Conservation (phyloP, 257 asterid species). For the Ajuga chamaepitys region DNA sequence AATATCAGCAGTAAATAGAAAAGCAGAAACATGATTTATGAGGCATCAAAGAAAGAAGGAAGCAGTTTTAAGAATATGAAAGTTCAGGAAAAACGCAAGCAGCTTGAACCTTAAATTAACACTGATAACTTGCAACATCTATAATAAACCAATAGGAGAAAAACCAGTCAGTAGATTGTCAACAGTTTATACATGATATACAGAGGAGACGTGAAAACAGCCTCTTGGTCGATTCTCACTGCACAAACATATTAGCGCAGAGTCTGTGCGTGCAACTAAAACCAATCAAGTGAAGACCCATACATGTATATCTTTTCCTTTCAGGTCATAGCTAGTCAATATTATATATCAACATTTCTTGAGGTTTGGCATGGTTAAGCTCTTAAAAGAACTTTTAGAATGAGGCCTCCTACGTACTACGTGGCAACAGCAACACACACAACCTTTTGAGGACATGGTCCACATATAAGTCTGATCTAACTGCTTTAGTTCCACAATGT, state of each 20-base stretch:
- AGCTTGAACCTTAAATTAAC: background rate
- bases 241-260: background rate
- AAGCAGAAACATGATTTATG: background rate
- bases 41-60: constrained; percentile 2
- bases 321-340: background rate
- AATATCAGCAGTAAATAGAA: background rate
- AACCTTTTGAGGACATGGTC: background rate
- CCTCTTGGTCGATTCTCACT: background rate
- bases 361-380: background rate
- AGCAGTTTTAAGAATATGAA: background rate
- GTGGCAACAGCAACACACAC: background rate
- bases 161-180: background rate
- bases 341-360: background rate
- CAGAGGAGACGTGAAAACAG: background rate
- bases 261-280: background rate
- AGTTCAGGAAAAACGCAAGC: background rate
- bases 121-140: background rate
- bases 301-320: background rate
- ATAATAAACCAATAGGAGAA: background rate
- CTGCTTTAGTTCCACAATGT: background rate
- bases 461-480: background rate
- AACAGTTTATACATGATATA: background rate
- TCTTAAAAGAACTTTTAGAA: background rate
- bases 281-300: background rate
- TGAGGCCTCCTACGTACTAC: background rate